phyloP scores from a whole-genome alignment of 148 eudicot genomes.

The Cornus controversa region DNA sequence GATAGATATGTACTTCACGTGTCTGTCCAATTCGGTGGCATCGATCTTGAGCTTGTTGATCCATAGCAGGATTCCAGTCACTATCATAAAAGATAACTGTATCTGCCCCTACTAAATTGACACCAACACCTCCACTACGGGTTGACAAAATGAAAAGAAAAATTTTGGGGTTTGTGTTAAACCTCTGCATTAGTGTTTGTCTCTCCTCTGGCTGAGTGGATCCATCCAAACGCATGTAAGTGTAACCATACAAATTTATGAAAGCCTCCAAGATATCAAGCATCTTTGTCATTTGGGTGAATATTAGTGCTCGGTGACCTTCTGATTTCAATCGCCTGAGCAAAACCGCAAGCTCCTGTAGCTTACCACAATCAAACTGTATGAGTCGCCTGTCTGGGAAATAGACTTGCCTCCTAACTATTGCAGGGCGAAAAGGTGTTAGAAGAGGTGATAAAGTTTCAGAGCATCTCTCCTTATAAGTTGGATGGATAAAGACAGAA shows the following conservation, averaged over 20 bases:
- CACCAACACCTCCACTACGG: constrained; percentile 98
- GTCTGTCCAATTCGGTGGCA: constrained; percentile 99
- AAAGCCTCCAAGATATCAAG: constrained; percentile 97
- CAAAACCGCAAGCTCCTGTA: constrained; percentile 87
- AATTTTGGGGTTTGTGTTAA: constrained; percentile 90
- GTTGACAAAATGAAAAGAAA: constrained; percentile 97
- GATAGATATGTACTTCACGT: constrained; percentile 94
- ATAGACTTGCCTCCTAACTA: constrained; percentile 93
- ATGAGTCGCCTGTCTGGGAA: constrained; percentile 96
- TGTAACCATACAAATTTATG: constrained; percentile 91
- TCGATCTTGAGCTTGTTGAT: constrained; percentile 98
- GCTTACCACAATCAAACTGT: constrained; percentile 99
- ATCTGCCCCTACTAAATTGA: constrained; percentile 97
- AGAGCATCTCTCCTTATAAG: constrained; percentile 63
- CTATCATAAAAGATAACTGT: constrained; percentile 96
- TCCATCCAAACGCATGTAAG: constrained; percentile 98
- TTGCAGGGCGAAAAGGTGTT: constrained; percentile 86
- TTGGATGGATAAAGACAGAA: constrained; percentile 57
- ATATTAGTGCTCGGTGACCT: constrained; percentile 93
- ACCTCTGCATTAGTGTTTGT: constrained; percentile 98
- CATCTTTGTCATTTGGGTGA: constrained; percentile 99
- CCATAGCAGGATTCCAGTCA: constrained; percentile 99
- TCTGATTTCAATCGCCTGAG: constrained; percentile 84
- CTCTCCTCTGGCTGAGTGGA: constrained; percentile 99
- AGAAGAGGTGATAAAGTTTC: constrained; percentile 67